Conservation (phyloP, 805 yeast genomes). For the Diddensiella santjacobensis region DNA sequence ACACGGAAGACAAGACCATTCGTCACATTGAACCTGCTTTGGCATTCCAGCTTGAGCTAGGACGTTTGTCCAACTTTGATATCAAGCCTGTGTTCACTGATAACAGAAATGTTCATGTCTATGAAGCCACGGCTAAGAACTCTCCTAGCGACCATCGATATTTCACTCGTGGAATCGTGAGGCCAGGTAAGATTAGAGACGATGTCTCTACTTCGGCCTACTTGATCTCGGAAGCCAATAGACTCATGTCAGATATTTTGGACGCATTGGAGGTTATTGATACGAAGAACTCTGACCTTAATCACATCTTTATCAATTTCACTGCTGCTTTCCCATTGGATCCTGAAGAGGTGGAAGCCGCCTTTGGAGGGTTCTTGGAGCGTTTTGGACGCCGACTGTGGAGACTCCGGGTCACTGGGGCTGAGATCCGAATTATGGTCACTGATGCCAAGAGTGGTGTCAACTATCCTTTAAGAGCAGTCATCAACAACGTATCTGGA, state of each 20-base stretch:
- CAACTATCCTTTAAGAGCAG: constrained; percentile 94
- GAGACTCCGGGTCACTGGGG: constrained; percentile 95
- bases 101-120: constrained; percentile 95
- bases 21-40: constrained; percentile 98
- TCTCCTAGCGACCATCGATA: constrained; percentile 91
- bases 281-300: constrained; percentile 90
- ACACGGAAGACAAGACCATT: constrained; percentile 82
- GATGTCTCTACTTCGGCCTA: constrained; percentile 92
- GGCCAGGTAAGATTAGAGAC: constrained; percentile 92
- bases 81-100: constrained; percentile 93
- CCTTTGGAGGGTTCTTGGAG: constrained; percentile 96
- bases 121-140: constrained; percentile 93
- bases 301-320: constrained; percentile 95
- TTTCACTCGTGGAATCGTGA: constrained; percentile 94
- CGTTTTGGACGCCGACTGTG: constrained; percentile 95
- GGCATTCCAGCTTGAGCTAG: constrained; percentile 94
- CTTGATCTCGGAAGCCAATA: constrained; percentile 91
- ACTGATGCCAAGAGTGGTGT: constrained; percentile 86
- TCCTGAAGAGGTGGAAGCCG: constrained; percentile 95
- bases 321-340: constrained; percentile 92
- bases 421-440: constrained; percentile 95
- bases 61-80: constrained; percentile 89
- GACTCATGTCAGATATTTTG: constrained; percentile 91
- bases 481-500: constrained; percentile 94
- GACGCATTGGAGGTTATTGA: constrained; percentile 94